A percentile compares a stretch with the other conserved stretches of the same genome.
Evolutionary conservation across 805 yeast genomes (phyloP).

Genomic region (Blastobotrys terrestris): DNA sequence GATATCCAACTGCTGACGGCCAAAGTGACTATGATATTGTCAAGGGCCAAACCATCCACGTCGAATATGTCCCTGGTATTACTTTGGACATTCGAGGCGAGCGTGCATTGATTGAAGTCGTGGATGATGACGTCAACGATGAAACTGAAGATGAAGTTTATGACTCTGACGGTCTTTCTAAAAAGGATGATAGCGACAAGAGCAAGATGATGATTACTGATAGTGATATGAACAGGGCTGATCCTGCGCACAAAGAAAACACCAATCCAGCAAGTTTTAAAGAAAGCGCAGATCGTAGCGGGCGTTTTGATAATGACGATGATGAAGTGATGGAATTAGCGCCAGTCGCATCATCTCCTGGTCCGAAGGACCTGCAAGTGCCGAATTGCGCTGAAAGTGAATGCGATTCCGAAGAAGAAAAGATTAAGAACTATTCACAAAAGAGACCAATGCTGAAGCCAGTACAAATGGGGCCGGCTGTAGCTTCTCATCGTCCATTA

Average conservation of each 20-base stretch:
- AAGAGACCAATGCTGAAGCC: background rate
- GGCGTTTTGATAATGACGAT: background rate
- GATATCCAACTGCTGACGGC: conserved; percentile 16
- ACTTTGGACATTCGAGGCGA: conserved; percentile 70
- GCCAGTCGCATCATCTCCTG: too few relatives aligned
- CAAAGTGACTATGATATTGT: conserved; percentile 44
- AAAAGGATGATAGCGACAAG: background rate
- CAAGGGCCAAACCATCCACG: conserved; percentile 54
- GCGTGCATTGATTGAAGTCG: conserved; percentile 45
- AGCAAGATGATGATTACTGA: background rate
- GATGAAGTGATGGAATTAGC: background rate
- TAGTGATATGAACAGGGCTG: background rate
- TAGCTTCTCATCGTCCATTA: too few relatives aligned
- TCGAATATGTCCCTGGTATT: conserved; percentile 60
- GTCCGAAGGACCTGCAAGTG: too few relatives aligned
- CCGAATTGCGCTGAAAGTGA: background rate
- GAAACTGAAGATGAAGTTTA: conserved; percentile 34
- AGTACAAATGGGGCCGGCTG: background rate
- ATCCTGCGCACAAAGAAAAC: background rate
- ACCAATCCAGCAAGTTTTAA: background rate
- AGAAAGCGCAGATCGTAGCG: background rate
- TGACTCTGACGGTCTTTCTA: background rate
- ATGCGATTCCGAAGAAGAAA: background rate
- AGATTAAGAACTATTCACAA: background rate
- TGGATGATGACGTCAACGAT: conserved; percentile 40